phyloP scores from a whole-genome alignment of 176 grass and related monocot genomes.

The Ampelocalamus luodianensis region DNA sequence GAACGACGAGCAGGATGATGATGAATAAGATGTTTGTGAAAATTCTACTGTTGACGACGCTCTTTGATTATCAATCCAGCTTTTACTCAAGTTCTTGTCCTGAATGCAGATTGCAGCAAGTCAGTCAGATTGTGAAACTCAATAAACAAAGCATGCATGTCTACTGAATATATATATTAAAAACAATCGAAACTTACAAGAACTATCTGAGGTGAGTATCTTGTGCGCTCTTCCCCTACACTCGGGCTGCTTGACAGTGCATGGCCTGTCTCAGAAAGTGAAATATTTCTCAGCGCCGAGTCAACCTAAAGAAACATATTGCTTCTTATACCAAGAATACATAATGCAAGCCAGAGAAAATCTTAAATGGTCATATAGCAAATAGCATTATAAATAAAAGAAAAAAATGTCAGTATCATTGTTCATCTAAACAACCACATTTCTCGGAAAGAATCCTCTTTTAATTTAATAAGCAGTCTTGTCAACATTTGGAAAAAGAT shows the following conservation, averaged over 20 bases:
- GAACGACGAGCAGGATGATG: slow-evolving; percentile 83
- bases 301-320: background rate
- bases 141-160: slow-evolving; percentile 21
- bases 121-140: slow-evolving; percentile 21
- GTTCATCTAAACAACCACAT: slow-evolving; percentile 19
- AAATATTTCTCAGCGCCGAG: slow-evolving; percentile 28
- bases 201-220: slow-evolving; percentile 62
- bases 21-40: slow-evolving; percentile 68
- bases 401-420: slow-evolving; percentile 37
- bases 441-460: background rate
- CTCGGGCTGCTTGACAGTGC: slow-evolving; percentile 58
- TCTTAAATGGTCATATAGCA: background rate
- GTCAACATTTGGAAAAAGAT: background rate
- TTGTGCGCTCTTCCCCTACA: slow-evolving; percentile 52
- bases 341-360: background rate
- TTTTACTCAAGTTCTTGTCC: slow-evolving; percentile 81
- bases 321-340: slow-evolving; percentile 29
- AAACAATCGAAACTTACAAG: slow-evolving; percentile 51
- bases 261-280: slow-evolving; percentile 59
- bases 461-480: slow-evolving; percentile 10
- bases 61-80: slow-evolving; percentile 69
- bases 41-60: slow-evolving; percentile 55
- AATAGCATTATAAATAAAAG: slow-evolving; percentile 19
- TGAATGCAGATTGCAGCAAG: slow-evolving; percentile 47
- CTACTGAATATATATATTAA: slow-evolving; percentile 1